Evolutionary conservation across 139 green algal species (phyloP).

Genomic region (Chlorella sp.): DNA sequence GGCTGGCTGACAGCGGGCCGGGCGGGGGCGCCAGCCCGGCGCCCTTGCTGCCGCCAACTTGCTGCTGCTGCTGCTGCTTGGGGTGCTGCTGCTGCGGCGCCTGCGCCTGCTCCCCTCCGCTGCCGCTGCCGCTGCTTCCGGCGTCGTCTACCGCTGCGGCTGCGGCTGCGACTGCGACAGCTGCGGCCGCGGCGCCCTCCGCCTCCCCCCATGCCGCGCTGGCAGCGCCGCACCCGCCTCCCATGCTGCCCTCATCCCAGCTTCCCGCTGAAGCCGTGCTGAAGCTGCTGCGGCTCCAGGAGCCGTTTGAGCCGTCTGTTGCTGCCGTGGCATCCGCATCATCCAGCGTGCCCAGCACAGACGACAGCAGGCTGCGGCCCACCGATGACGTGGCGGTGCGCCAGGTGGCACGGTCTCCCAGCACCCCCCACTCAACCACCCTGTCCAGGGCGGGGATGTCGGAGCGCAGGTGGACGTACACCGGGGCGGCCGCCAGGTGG

Average conservation of each 20-base stretch:
- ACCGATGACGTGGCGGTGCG: slow-evolving; percentile 17
- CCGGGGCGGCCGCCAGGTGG: slow-evolving; percentile 54
- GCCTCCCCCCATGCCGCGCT: background rate
- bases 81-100: background rate
- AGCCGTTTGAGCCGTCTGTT: slow-evolving; percentile 11
- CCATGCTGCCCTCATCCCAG: too few relatives aligned
- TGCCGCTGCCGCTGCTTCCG: background rate
- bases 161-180: background rate
- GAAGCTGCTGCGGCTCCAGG: slow-evolving; percentile 1
- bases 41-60: background rate
- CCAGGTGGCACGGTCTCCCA: slow-evolving; percentile 70
- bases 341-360: slow-evolving; percentile 21
- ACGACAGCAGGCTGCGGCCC: background rate
- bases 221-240: too few relatives aligned
- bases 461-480: slow-evolving; percentile 84
- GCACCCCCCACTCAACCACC: slow-evolving; percentile 72
- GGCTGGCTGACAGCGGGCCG: background rate
- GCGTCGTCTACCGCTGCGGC: background rate
- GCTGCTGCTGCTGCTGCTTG: background rate
- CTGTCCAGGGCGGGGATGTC: slow-evolving; percentile 64
- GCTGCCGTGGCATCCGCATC: background rate
- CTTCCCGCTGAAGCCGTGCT: background rate
- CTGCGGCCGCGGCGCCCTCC: background rate
- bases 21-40: background rate
- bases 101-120: background rate